These are phyloP conservation scores for barley (Hordeum vulgare) DNA, from an alignment of 176 grass and related monocot species.

Conservation along the genomic window DNA sequence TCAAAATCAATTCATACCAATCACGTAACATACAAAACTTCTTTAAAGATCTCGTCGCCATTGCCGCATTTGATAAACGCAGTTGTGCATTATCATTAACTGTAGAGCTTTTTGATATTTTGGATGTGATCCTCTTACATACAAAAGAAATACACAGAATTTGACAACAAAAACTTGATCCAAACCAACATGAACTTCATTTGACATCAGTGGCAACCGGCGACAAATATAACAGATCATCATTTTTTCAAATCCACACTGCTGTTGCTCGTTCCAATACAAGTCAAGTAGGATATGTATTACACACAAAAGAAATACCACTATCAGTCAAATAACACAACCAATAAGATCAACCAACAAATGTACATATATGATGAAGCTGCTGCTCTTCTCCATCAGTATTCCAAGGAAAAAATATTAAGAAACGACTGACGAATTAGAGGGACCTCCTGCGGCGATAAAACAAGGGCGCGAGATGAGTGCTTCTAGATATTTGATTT, in stretches of 20 bases:
- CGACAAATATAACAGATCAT: slow-evolving; percentile 24
- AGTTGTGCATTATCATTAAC: not conserved
- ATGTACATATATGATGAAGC: slow-evolving; percentile 48
- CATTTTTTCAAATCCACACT: slow-evolving; percentile 13
- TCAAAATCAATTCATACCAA: no score
- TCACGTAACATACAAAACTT: no score
- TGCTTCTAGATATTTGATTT: slow-evolving; percentile 30
- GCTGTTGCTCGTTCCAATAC: slow-evolving; percentile 21
- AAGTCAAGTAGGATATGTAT: slow-evolving; percentile 39
- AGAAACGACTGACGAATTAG: slow-evolving; percentile 27
- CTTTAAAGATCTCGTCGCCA: no score
- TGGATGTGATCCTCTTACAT: not conserved
- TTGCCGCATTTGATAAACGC: not conserved
- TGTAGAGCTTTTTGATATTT: not conserved
- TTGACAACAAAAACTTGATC: not conserved
- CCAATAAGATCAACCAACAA: slow-evolving; percentile 20
- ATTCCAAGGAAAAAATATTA: slow-evolving; percentile 22
- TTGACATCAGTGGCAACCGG: not conserved
- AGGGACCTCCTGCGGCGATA: not conserved
- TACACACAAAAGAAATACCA: slow-evolving; percentile 39
- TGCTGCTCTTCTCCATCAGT: slow-evolving; percentile 29
- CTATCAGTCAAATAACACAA: slow-evolving; percentile 46
- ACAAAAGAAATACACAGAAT: not conserved
- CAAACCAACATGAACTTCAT: slow-evolving; percentile 23
- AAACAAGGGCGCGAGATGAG: slow-evolving; percentile 3